Evolutionary conservation across 345 rosid genomes (phyloP), one percentile per base, ranked within the genome.

Genomic region (Gossypium australe): DNA sequence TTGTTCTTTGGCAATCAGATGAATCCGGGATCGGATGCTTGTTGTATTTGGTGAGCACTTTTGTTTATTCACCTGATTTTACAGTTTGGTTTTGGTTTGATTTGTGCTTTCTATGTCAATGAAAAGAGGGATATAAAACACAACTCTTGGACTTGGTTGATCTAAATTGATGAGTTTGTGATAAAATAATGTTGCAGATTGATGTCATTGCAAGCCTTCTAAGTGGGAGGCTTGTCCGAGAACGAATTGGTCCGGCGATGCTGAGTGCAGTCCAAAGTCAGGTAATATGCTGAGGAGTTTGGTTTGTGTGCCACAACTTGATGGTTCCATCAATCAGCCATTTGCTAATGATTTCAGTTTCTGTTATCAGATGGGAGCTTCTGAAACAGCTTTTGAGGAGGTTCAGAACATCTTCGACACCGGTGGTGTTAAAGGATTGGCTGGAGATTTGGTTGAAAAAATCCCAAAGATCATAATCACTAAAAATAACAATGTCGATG

Each of bases 201-300:
- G 99, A 96, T 89, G 99, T 96, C 65, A 88, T 96, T 75, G 95
- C 88, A 61, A 96, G 99, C 83, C 99, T 96, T 76, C 83, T 96
- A 22, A 96, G 99, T 44, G 99, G 99, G 58, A 92, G 99, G 79
- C 98, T 96, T 74, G 98, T 96, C 9, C 90, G 99, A 0, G 99
- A 96, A 76, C 89, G 97, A 47, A 92, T 96, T 48, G 99, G 99
- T 78, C 99, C 99, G 2, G 99, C 99, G 0, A 96, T 96, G 99
- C 79, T 96, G 69, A 96, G 97, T 79, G 99, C 99, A 1, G 99
- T 96, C 65, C 99, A 96, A 80, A 96, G 98, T 82, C 98, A 96
- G 97, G 99, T 96, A 86, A 70, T 29, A 52, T 70, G 73, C 60
- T 1, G 24, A 24, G 9, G 11, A 14, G 38, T 14, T 45, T 65